Base-by-base conservation (phyloP, 225 moss, liverwort and hornwort species). In the Takakia lepidozioides region DNA sequence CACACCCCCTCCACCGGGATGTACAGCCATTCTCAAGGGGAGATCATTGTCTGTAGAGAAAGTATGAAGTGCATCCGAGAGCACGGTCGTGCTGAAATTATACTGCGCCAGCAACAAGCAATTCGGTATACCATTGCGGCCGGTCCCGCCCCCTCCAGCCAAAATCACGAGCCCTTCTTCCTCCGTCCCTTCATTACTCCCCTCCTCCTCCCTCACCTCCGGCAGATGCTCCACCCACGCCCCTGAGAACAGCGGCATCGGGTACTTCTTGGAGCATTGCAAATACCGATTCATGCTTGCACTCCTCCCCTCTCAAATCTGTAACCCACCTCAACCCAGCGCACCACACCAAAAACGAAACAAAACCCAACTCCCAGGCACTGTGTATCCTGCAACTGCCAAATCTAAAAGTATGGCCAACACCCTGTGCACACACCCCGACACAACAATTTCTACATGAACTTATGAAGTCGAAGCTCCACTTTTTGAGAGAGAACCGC, bases 201-300 rank as follows among this genome's bases (percentile, higher is more conserved):
- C 44, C 38, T n/a, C 29, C 5, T 8, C 25, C 67, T 40, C 38
- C 15, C 34, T n/a, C 51, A 43, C 44, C 46, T 22, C 16, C 11
- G 2, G 40, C 25, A 7, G 46, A n/a, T 24, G 22, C 26, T 43
- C 55, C 25, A 74, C 68, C 92, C 92, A 92, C 21, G 82, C 74
- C 47, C 82, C 85, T 25, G 84, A 82, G 27, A 75, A 92, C 60
- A 92, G 52, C 0, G 92, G 92, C 70, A 74, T 48, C 22, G 82
- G 82, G 57, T 82, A 92, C 62, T 92, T 92, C 44, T 75, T 76
- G 16, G 85, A 87, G 82, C 84, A 92, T 57, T 79, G 65, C 87
- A 80, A 55, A 49, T 87, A 75, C 0, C 75, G n/a, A n/a, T n/a
- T n/a, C n/a, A n/a, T n/a, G n/a, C n/a, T n/a, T n/a, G n/a, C n/a